Base-by-base conservation (phyloP, 352 stramenopile genomes). In the Phytophthora meadii region DNA sequence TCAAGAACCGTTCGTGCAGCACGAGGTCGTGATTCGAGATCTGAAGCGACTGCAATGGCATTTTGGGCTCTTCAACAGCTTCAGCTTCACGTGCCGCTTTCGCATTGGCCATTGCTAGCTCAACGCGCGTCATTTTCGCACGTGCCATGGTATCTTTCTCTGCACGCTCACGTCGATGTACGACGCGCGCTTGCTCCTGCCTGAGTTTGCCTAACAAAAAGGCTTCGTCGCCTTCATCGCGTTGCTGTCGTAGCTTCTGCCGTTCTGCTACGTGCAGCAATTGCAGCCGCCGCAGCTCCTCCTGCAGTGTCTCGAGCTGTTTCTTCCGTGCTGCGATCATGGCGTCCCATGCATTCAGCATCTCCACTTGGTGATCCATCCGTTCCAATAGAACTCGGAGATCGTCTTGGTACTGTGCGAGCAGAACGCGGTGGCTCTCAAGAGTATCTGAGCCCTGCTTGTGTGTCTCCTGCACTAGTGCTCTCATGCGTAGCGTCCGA, bases 11-110 rank as follows among this genome's bases (percentile, higher is more conserved):
- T 41, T 86, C 82, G 41, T 94, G 81, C 19, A 93, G 46, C 25
- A 72, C 55, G 19, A 92, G 60, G 44, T 93, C 83, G 34, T 91
- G 82, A 61, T 93, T 93, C 1, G 84, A 81, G 32, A 94, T 92
- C 1, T 88, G 71, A 3, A 94, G 71, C 14, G 87, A 87, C 7
- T 76, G 57, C 22, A 79, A 54, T 0, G 50, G 65, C 19, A 78
- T 87, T 9, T 77, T 76, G 2, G 87, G 74, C 34, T 89, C 79
- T 1, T 77, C 59, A 5, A 53, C 64, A 4, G 47, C 40, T 44
- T 69, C 65, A 2, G 57, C 51, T 42, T 75, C 56, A 4, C 54
- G 63, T 0, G 67, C 55, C 14, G 59, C 63, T 17, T 74, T 73
- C 1, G 54, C 67, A 4, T 70, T 61, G 0, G 59, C 61, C 19